Conservation (phyloP, 2,329 filamentous ascomycete species). For the Paraconiothyrium brasiliense region DNA sequence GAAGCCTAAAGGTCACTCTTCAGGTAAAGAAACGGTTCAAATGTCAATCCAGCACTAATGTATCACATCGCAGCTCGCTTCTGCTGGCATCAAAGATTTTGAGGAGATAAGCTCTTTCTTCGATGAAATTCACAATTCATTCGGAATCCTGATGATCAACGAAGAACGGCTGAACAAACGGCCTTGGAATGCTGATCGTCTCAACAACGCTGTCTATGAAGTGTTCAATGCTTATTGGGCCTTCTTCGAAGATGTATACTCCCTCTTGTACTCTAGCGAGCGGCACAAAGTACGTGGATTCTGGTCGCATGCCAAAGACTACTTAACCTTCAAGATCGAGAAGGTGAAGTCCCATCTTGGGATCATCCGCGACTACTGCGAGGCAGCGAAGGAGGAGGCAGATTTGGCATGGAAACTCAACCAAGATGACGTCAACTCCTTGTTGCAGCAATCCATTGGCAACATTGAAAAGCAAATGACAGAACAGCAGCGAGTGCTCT, state of each 20-base stretch:
- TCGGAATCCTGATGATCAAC: neutral
- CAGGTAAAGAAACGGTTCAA: neutral
- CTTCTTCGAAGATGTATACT: neutral
- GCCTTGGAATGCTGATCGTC: neutral
- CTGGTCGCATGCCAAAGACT: neutral
- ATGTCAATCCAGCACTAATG: neutral
- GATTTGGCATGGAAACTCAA: neutral
- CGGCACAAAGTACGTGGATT: neutral
- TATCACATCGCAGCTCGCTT: neutral
- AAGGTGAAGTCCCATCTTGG: conserved; percentile 1
- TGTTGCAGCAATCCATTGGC: neutral
- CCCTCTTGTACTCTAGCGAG: neutral
- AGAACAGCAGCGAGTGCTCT: neutral
- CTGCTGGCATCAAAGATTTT: neutral
- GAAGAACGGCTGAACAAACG: neutral
- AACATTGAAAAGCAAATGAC: neutral
- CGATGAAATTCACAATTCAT: neutral
- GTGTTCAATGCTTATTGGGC: conserved; percentile 1
- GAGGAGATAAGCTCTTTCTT: conserved; percentile 1
- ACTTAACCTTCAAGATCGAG: neutral
- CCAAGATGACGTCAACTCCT: neutral
- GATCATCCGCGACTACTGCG: neutral
- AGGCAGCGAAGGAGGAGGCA: neutral
- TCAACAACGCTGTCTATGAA: neutral
- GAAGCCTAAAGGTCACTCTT: neutral